phyloP scores from a whole-genome alignment of 2,329 filamentous ascomycete genomes.

The Aspergillus neotritici region DNA sequence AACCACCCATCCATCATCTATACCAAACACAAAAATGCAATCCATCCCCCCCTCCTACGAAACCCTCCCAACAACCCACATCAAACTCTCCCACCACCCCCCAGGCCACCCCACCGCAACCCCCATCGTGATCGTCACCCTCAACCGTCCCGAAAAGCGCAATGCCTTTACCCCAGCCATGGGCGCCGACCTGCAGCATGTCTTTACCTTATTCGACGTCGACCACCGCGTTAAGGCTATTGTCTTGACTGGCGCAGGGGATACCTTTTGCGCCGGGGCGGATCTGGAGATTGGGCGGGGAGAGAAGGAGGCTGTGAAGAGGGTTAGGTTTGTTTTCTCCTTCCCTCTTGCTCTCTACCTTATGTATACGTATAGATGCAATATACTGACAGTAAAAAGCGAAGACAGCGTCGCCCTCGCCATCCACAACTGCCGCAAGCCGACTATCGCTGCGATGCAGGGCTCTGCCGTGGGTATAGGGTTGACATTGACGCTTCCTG shows the following conservation, averaged over 20 bases:
- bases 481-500: conserved; percentile 55
- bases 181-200: conserved; percentile 42
- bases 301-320: conserved; percentile 35
- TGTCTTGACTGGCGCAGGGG: conserved; percentile 49
- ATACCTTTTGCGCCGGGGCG: conserved; percentile 48
- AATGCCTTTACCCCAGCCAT: conserved; percentile 54
- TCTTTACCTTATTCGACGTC: conserved; percentile 39
- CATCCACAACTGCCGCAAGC: conserved; percentile 54
- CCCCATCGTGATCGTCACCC: conserved; percentile 44
- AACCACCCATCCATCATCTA: not conserved
- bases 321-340: conserved; percentile 17
- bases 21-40: conserved; percentile 2
- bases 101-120: conserved; percentile 46
- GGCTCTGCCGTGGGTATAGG: conserved; percentile 54
- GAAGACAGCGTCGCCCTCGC: conserved; percentile 39
- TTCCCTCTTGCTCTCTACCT: not conserved
- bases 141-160: conserved; percentile 53
- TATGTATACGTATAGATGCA: not conserved
- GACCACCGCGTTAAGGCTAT: conserved; percentile 52
- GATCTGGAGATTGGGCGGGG: conserved; percentile 52
- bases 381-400: conserved; percentile 8
- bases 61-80: conserved; percentile 25
- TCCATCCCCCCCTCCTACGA: conserved; percentile 33
- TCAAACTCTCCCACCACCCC: conserved; percentile 36
- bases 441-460: conserved; percentile 51